Evolutionary conservation across 768 basidiomycete genomes (phyloP).

Genomic region (Tephrocybe sp.): DNA sequence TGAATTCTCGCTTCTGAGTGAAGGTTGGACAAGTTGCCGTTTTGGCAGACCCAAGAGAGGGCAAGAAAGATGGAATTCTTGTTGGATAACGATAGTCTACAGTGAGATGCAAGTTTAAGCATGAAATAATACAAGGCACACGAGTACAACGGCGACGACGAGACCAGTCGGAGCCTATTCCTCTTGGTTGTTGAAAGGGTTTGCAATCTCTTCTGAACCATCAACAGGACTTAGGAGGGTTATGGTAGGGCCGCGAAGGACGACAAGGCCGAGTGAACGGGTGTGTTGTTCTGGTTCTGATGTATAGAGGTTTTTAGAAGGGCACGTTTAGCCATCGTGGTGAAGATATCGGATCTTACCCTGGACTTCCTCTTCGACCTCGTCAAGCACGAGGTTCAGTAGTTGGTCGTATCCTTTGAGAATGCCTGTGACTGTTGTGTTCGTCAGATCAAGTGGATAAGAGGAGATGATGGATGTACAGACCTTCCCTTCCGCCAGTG

Average conservation of each 20-base stretch:
- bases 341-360: slow-evolving; percentile 43
- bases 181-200: slow-evolving; percentile 80
- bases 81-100: not conserved
- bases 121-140: not conserved
- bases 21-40: no score
- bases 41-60: no score
- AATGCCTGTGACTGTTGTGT: slow-evolving; percentile 72
- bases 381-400: slow-evolving; percentile 95
- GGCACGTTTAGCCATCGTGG: slow-evolving; percentile 8
- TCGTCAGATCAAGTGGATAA: not conserved
- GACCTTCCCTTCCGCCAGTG: slow-evolving; percentile 96
- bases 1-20: no score
- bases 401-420: slow-evolving; percentile 97
- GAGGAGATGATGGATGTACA: not conserved
- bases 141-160: slow-evolving; percentile 1
- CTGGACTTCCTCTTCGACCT: slow-evolving; percentile 81
- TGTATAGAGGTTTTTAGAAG: not conserved
- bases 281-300: slow-evolving; percentile 63
- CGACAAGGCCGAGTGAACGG: slow-evolving; percentile 77
- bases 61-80: no score
- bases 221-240: slow-evolving; percentile 93
- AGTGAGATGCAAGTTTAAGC: not conserved
- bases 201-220: slow-evolving; percentile 91
- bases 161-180: slow-evolving; percentile 23
- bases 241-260: slow-evolving; percentile 92